Conservation (phyloP, 2,329 filamentous ascomycete species). For the Byssoonygena ceratinophila region DNA sequence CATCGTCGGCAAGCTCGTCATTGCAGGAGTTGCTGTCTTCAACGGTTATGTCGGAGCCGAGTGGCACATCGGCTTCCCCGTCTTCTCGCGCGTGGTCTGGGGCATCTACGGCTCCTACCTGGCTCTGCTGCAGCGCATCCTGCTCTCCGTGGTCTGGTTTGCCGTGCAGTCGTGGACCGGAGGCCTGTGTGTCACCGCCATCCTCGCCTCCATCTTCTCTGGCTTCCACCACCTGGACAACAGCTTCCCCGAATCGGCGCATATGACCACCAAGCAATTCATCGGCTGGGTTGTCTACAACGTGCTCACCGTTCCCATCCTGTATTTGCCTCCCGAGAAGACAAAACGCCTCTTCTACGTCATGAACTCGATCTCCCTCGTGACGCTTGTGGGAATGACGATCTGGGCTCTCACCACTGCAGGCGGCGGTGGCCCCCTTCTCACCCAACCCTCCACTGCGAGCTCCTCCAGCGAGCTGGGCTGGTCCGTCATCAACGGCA, state of each 20-base stretch:
- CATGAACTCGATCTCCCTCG: conserved; percentile 8
- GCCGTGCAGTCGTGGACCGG: conserved; percentile 27
- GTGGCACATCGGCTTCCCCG: conserved; percentile 38
- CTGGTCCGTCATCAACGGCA: conserved; percentile 32
- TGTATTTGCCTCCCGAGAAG: conserved; percentile 33
- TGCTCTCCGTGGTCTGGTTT: conserved; percentile 34
- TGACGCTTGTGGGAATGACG: conserved; percentile 8
- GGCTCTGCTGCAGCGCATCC: conserved; percentile 32
- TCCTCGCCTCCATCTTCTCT: conserved; percentile 10
- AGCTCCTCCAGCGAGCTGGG: conserved; percentile 20
- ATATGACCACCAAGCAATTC: conserved; percentile 30
- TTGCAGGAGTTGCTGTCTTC: conserved; percentile 27
- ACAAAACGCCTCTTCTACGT: conserved; percentile 10
- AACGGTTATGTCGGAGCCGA: conserved; percentile 33
- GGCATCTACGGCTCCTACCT: conserved; percentile 36
- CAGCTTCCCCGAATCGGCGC: conserved; percentile 25
- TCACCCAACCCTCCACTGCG: conserved; percentile 12
- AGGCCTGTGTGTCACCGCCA: conserved; percentile 8
- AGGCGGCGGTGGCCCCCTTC: conserved; percentile 8
- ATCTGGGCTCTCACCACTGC: conserved; percentile 6
- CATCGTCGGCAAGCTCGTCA: conserved; percentile 21
- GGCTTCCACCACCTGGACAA: conserved; percentile 29
- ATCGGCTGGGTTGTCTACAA: conserved; percentile 32
- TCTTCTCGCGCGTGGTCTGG: conserved; percentile 34
- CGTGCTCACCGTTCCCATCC: conserved; percentile 31